These are phyloP conservation scores for Fusarium sp. DNA, from an alignment of 2,329 filamentous ascomycete genomes.

Conservation along the genomic window DNA sequence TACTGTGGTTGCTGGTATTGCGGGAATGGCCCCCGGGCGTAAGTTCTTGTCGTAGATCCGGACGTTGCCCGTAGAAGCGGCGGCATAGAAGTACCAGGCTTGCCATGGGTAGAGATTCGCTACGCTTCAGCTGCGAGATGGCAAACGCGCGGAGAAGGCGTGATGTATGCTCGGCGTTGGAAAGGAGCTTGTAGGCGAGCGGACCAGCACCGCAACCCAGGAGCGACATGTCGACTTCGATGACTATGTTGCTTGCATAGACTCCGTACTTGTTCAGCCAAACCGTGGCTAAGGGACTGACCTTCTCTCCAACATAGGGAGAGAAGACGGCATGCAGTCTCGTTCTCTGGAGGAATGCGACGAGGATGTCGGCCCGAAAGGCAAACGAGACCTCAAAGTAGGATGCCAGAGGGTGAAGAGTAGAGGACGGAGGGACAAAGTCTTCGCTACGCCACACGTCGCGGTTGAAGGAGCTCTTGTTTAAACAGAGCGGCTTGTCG, in stretches of 20 bases:
- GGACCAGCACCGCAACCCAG: constrained; percentile 52
- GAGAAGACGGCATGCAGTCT: constrained; percentile 59
- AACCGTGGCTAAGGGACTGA: constrained; percentile 54
- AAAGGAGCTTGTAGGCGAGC: constrained; percentile 42
- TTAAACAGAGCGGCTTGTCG: constrained; percentile 51
- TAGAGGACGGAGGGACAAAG: constrained; percentile 51
- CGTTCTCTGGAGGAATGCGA: constrained; percentile 53
- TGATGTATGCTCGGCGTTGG: constrained; percentile 48
- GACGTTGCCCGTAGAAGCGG: constrained; percentile 52
- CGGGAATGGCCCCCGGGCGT: constrained; percentile 7
- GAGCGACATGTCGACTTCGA: constrained; percentile 61
- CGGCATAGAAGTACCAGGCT: constrained; percentile 55
- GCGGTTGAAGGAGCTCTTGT: constrained; percentile 45
- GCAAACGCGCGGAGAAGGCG: constrained; percentile 50
- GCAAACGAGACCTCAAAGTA: constrained; percentile 54
- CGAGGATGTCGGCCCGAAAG: constrained; percentile 57
- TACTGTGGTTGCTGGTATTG: constrained; percentile 20
- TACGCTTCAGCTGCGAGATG: constrained; percentile 42
- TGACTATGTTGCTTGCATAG: constrained; percentile 55
- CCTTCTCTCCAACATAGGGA: constrained; percentile 52
- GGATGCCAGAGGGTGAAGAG: constrained; percentile 43
- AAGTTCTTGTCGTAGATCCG: neutral
- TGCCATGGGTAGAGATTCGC: constrained; percentile 43
- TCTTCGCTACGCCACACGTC: constrained; percentile 55
- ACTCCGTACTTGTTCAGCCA: constrained; percentile 56